Conservation (phyloP, 2,329 filamentous ascomycete species). For the Lachnellula arida region DNA sequence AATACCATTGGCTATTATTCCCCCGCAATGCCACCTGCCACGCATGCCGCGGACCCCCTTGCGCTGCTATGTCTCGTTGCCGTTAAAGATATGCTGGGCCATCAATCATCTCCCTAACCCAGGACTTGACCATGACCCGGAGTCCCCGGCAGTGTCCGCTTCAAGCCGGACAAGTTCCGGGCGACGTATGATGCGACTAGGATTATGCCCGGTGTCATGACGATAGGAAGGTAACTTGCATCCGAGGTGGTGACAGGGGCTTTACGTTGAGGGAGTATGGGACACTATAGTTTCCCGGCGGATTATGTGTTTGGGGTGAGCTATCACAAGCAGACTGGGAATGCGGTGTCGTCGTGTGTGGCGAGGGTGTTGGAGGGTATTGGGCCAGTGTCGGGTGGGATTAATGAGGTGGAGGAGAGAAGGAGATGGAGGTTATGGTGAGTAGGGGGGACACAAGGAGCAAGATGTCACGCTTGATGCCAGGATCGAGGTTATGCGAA, state of each 20-base stretch:
- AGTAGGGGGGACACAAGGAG: background rate
- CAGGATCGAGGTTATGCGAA: background rate
- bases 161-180: slow-evolving; percentile 1
- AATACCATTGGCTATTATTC: no score
- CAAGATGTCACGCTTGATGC: background rate
- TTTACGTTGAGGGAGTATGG: slow-evolving; percentile 67
- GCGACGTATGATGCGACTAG: slow-evolving; percentile 42
- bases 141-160: slow-evolving; percentile 12
- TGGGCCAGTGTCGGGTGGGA: slow-evolving; percentile 33
- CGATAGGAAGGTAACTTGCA: slow-evolving; percentile 61
- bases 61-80: slow-evolving; percentile 44
- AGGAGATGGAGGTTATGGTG: background rate
- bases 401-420: slow-evolving; percentile 15
- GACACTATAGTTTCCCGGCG: slow-evolving; percentile 62
- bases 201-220: slow-evolving; percentile 55
- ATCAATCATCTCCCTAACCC: slow-evolving; percentile 26
- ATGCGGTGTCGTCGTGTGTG: slow-evolving; percentile 66
- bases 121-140: slow-evolving; percentile 38
- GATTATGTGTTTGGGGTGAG: slow-evolving; percentile 51
- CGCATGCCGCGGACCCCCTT: background rate
- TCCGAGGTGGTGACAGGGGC: slow-evolving; percentile 54
- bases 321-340: slow-evolving; percentile 63
- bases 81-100: slow-evolving; percentile 32
- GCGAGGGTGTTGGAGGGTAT: slow-evolving; percentile 41
- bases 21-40: no score